These are phyloP conservation scores for Diaporthe citri DNA, from an alignment of 2,329 filamentous ascomycete species.

Conservation along the genomic window DNA sequence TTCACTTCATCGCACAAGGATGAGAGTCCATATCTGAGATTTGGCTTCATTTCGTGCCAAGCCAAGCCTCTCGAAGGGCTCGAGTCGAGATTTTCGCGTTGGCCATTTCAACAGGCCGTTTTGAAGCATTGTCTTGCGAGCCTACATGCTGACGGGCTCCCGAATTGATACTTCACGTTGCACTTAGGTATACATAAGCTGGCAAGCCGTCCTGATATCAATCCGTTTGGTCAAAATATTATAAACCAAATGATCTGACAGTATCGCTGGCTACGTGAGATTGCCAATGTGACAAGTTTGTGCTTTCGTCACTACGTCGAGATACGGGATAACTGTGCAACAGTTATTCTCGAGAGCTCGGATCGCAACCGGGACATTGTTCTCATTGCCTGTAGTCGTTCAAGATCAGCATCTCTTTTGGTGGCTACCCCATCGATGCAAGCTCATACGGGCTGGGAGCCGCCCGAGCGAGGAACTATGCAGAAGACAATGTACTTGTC, in stretches of 20 bases:
- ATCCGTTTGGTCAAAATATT: background rate
- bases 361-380: background rate
- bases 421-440: background rate
- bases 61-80: too few species aligned
- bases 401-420: background rate
- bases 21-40: background rate
- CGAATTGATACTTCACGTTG: background rate
- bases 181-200: background rate
- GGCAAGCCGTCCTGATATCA: background rate
- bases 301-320: background rate
- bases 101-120: background rate
- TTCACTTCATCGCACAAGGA: slow-evolving; percentile 24
- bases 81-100: background rate
- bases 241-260: background rate
- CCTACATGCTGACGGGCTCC: background rate
- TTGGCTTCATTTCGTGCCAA: background rate
- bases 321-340: background rate
- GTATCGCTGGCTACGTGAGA: background rate
- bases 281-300: background rate
- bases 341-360: background rate
- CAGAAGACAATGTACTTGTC: background rate
- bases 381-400: background rate
- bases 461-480: background rate
- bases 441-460: background rate
- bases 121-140: background rate